Evolutionary conservation across 495 filamentous ascomycete genomes (phyloP).

Genomic region (Polyplosphaeria fusca): DNA sequence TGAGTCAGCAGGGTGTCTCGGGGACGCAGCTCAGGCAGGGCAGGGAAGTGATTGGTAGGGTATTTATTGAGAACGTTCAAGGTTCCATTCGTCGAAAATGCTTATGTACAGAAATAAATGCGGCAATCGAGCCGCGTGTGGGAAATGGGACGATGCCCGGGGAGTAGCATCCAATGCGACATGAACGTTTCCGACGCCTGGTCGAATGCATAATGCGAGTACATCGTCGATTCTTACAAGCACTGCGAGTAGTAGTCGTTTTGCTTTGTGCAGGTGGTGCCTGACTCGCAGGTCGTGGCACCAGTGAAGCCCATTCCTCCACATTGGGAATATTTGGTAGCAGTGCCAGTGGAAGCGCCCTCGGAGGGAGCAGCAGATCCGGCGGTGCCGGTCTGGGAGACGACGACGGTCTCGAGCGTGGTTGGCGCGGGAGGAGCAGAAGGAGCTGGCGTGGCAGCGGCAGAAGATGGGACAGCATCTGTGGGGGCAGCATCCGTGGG

Average conservation of each 20-base stretch:
- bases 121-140: too few relatives aligned
- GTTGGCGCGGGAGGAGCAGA: slow-evolving; percentile 1
- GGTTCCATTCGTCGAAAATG: too few relatives aligned
- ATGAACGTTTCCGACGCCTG: too few relatives aligned
- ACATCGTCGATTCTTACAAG: slow-evolving; percentile 12
- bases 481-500: background rate
- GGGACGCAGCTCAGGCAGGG: too few relatives aligned
- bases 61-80: too few relatives aligned
- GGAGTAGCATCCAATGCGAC: too few relatives aligned
- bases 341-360: slow-evolving; percentile 1
- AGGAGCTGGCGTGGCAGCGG: background rate
- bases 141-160: too few relatives aligned
- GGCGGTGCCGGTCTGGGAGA: background rate
- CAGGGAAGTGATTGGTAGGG: too few relatives aligned
- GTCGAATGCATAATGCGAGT: too few relatives aligned
- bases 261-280: slow-evolving; percentile 22
- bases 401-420: slow-evolving; percentile 5
- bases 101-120: too few relatives aligned
- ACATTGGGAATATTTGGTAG: slow-evolving; percentile 29
- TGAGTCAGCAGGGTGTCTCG: too few relatives aligned
- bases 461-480: background rate
- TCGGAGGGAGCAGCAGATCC: background rate
- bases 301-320: slow-evolving; percentile 27
- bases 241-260: slow-evolving; percentile 35
- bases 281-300: slow-evolving; percentile 19